Evolutionary conservation across 495 filamentous ascomycete species (phyloP).

Genomic region (Hypoxylon fragiforme): DNA sequence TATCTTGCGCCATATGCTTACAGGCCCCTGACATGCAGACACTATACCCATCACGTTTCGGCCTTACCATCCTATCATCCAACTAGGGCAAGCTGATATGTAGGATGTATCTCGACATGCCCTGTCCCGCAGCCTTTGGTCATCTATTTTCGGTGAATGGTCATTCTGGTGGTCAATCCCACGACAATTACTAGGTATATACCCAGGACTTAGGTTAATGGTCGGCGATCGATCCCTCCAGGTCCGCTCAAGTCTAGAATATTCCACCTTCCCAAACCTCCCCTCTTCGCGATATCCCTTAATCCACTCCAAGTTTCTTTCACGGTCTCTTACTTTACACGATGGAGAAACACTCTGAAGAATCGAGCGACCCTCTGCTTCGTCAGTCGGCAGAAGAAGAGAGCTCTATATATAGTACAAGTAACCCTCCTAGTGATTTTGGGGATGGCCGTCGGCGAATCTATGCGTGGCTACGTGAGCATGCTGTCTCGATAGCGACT

Average conservation of each 20-base stretch:
- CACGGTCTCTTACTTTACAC: not conserved
- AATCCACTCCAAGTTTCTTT: not conserved
- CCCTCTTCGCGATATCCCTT: not conserved
- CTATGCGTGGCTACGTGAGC: conserved; percentile 1
- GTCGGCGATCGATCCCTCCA: not conserved
- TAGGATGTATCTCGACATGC: too few relatives aligned
- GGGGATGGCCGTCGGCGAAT: not conserved
- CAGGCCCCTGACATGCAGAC: not conserved
- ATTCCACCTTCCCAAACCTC: not conserved
- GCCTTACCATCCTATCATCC: not conserved
- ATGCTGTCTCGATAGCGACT: conserved; percentile 6
- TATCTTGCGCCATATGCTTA: not conserved
- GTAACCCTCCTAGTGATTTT: not conserved
- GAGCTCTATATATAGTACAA: not conserved
- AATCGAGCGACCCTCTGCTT: conserved; percentile 15
- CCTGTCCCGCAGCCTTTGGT: not conserved
- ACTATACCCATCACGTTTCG: not conserved
- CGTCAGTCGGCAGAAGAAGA: conserved; percentile 3
- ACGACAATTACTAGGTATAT: too few relatives aligned
- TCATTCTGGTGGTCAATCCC: too few relatives aligned
- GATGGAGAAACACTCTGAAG: conserved; percentile 20
- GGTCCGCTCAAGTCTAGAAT: not conserved
- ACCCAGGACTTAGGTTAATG: too few relatives aligned
- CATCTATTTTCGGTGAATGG: too few relatives aligned
- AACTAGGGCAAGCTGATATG: not conserved